phyloP scores from a whole-genome alignment of 306 rosid genomes.

The Sicyos baderoa region DNA sequence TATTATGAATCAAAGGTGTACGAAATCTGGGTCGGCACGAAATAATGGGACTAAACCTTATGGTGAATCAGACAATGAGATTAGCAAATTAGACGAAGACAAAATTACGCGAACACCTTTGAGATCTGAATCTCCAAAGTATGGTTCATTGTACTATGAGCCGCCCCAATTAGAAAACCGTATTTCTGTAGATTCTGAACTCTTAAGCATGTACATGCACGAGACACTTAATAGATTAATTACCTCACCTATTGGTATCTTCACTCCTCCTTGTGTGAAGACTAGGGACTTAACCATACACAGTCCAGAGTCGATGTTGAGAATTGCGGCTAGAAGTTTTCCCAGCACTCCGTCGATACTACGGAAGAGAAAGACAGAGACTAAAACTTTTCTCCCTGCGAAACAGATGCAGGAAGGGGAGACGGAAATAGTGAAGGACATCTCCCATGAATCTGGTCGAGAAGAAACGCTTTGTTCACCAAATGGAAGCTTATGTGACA shows the following conservation, averaged over 20 bases:
- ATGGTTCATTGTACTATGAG: slow-evolving; percentile 65
- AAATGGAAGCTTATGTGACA: slow-evolving; percentile 34
- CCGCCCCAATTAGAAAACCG: slow-evolving; percentile 45
- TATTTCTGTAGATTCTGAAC: slow-evolving; percentile 44
- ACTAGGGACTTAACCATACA: slow-evolving; percentile 33
- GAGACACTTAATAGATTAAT: slow-evolving; percentile 40
- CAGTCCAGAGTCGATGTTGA: slow-evolving; percentile 85
- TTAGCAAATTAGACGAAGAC: slow-evolving; percentile 31
- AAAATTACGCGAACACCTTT: slow-evolving; percentile 36
- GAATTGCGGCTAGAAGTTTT: slow-evolving; percentile 74
- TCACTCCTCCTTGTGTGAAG: slow-evolving; percentile 80
- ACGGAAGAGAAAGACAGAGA: slow-evolving; percentile 56
- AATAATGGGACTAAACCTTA: slow-evolving; percentile 28
- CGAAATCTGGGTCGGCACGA: slow-evolving; percentile 40
- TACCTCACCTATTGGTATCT: slow-evolving; percentile 51
- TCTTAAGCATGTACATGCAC: slow-evolving; percentile 30
- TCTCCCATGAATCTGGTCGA: slow-evolving; percentile 30
- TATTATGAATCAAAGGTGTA: slow-evolving; percentile 35
- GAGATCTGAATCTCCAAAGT: slow-evolving; percentile 38
- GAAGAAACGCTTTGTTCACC: slow-evolving; percentile 32
- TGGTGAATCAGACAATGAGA: slow-evolving; percentile 28
- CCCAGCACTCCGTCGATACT: slow-evolving; percentile 90
- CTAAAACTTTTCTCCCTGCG: slow-evolving; percentile 31
- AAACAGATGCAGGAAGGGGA: slow-evolving; percentile 32
- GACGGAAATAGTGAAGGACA: slow-evolving; percentile 28